phyloP scores from a whole-genome alignment of 495 filamentous ascomycete genomes.

The Aspergillus sparsus region DNA sequence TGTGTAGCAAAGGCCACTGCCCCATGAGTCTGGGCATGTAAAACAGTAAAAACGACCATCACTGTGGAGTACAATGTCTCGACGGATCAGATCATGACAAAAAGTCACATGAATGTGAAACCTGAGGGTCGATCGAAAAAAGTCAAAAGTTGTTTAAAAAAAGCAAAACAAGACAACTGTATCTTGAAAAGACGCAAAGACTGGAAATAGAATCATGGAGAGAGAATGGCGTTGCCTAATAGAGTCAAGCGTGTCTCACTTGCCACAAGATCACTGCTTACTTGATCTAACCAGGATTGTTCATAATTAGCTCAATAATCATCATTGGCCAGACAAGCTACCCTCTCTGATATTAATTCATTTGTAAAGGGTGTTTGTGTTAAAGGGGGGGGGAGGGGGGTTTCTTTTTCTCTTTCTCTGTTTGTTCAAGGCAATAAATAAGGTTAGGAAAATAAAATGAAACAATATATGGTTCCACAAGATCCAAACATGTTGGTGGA shows the following conservation, averaged over 20 bases:
- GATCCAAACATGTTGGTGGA: no score
- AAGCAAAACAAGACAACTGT: conserved; percentile 12
- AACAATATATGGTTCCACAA: no score
- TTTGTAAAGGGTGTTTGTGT: not conserved
- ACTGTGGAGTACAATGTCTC: conserved; percentile 7
- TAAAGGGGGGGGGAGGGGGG: no score
- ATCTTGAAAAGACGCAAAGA: conserved; percentile 8
- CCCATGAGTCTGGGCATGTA: not conserved
- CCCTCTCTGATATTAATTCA: no score
- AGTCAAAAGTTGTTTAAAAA: not conserved
- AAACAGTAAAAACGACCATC: conserved; percentile 5
- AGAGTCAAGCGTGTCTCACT: conserved; percentile 17
- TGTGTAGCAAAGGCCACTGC: not conserved
- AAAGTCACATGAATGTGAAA: conserved; percentile 20
- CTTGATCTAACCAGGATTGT: conserved; percentile 3
- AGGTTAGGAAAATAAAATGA: no score
- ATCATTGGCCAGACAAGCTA: no score
- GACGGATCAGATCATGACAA: conserved; percentile 11
- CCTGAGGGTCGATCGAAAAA: not conserved
- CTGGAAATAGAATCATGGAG: conserved; percentile 1
- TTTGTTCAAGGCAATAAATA: no score
- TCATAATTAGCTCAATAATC: no score
- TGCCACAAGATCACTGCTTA: conserved; percentile 4
- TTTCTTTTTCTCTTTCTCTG: no score
- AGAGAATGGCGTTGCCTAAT: conserved; percentile 5